Percentiles rank a stretch among this genome's conserved stretches.
These are phyloP conservation scores for Ustilago crameri DNA, from an alignment of 1,284 basidiomycete genomes.

Conservation along the genomic window DNA sequence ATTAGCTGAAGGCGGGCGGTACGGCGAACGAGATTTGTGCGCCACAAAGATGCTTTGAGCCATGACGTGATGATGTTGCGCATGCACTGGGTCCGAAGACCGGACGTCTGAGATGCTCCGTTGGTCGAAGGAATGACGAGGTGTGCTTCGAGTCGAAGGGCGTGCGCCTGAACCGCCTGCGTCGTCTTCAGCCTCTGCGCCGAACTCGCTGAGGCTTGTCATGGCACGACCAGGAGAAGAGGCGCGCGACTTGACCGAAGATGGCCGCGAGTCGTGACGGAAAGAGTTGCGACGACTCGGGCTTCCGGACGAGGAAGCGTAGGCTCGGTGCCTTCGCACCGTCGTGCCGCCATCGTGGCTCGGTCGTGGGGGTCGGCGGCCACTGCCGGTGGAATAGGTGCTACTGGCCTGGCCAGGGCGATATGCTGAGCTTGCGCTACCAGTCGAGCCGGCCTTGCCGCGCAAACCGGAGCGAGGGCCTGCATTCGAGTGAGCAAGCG, in stretches of 20 bases:
- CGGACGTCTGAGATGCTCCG: constrained; percentile 22
- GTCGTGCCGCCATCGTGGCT: constrained; percentile 55
- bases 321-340: constrained; percentile 54
- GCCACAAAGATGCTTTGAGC: constrained; percentile 59
- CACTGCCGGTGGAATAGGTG: constrained; percentile 49
- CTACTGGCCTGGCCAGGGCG: constrained; percentile 32
- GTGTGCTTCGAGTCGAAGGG: constrained; percentile 35
- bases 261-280: constrained; percentile 39
- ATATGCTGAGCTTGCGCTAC: constrained; percentile 47
- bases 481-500: constrained; percentile 30
- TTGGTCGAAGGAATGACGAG: constrained; percentile 39
- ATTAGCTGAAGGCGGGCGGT: constrained; percentile 62
- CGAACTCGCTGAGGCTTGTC: constrained; percentile 25
- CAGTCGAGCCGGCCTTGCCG: constrained; percentile 50
- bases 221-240: constrained; percentile 41
- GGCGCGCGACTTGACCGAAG: constrained; percentile 42
- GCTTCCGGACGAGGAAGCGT: constrained; percentile 42
- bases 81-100: constrained; percentile 4
- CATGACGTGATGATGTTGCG: constrained; percentile 21
- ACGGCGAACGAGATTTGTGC: constrained; percentile 57
- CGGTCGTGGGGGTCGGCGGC: constrained; percentile 35
- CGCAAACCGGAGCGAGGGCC: constrained; percentile 42
- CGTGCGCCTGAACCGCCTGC: constrained; percentile 8
- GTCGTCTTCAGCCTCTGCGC: constrained; percentile 14
- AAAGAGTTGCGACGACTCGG: constrained; percentile 43